Evolutionary conservation across 257 asterid species (phyloP).

Genomic region (Leptodermis oblonga): DNA sequence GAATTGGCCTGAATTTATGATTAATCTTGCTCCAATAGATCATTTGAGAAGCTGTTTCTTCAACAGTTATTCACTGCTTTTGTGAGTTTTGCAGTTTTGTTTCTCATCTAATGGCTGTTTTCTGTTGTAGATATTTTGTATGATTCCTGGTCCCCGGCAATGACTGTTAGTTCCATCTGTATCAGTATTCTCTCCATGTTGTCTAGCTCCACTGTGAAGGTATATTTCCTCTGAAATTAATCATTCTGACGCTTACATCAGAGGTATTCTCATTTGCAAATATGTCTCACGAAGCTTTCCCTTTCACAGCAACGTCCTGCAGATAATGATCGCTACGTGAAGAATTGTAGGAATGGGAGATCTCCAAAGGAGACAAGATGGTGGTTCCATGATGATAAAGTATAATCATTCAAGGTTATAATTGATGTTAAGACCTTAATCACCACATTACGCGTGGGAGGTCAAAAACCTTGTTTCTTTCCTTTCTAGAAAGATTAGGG

Average conservation of each 20-base stretch:
- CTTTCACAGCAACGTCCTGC: slow-evolving; percentile 84
- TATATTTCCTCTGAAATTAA: slow-evolving; percentile 20
- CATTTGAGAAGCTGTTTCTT: neutral
- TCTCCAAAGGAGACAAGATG: slow-evolving; percentile 99
- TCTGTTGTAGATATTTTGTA: slow-evolving; percentile 67
- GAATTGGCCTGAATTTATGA: neutral
- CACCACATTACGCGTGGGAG: neutral
- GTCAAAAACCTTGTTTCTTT: slow-evolving; percentile 9
- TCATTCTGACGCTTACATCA: neutral
- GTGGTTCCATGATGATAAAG: slow-evolving; percentile 99
- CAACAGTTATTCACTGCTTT: neutral
- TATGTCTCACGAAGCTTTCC: neutral
- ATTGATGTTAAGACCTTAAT: slow-evolving; percentile 19
- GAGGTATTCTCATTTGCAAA: neutral
- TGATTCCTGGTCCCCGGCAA: slow-evolving; percentile 99
- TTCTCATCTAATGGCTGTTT: neutral
- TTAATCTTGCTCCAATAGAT: neutral
- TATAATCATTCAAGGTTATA: slow-evolving; percentile 31
- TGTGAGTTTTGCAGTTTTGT: neutral
- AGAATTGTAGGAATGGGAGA: slow-evolving; percentile 85
- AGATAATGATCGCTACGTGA: slow-evolving; percentile 95
- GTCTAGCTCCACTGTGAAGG: slow-evolving; percentile 94
- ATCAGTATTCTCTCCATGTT: slow-evolving; percentile 97
- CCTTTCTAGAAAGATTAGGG: slow-evolving; percentile 12
- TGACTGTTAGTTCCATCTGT: slow-evolving; percentile 96